Base-by-base conservation (phyloP, 2,329 filamentous ascomycete genomes). In the Alternaria infectoria region DNA sequence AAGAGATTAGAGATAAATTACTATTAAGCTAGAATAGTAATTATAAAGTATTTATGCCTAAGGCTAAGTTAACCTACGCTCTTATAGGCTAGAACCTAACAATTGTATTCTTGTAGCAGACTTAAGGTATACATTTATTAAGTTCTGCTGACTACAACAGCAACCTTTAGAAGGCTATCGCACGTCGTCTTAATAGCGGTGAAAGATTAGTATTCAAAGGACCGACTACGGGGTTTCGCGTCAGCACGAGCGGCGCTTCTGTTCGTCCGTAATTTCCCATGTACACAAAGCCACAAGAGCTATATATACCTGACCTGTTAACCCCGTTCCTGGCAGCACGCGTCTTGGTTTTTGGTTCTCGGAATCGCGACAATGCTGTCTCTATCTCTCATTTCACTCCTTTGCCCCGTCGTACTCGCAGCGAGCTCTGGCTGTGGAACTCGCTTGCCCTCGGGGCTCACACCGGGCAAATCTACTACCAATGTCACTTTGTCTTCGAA, bases 401-500 rank as follows among this genome's bases (percentile, higher is more conserved):
- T 63, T 25, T 17, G 25, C 9, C 51, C 64, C 8, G 0, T 32
- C 5, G 59, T 59, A 4, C 45, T 54, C n/a, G 62, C 54, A 36
- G 62, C 61, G 6, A 69, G 68, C 40, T 12, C 61, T 12, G 73
- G 73, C 17, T 75, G 73, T 47, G 61, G 36, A 3, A 55, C 49
- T 4, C 2, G 60, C 2, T 54, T 73, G 1, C 65, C 72, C 12
- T 9, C 40, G 3, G 59, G 36, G 2, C 62, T 74, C 1, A 56
- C 52, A 10, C 69, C 71, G 1, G 72, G 73, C 6, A 50, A 62
- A 2, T 62, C 73, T 26, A 68, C 72, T 1, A 36, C 60, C 25
- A 73, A 69, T 26, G 52, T 75, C 10, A 73, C 70, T 0, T 36
- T 75, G 6, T 32, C 61, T 0, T 74, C 73, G 0, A 63, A 57